Percentiles rank a stretch among this genome's conserved stretches.
Conservation (phyloP, 441 rosid species). For the Adansonia rubrostipa region DNA sequence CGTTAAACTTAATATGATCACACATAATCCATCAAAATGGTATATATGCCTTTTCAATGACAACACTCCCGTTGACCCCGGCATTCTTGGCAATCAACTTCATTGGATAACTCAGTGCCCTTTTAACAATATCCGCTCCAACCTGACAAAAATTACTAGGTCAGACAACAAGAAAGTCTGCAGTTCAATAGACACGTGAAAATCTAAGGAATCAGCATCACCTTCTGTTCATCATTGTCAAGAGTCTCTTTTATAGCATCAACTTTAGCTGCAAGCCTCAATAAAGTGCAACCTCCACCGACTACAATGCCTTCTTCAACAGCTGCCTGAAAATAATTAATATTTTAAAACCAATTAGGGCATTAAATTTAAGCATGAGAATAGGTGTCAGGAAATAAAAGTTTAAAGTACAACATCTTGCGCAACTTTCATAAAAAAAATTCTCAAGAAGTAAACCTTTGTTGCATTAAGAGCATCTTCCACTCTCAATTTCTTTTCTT, state of each 20-base stretch:
- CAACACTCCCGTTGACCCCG: no score
- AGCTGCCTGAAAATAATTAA: background rate
- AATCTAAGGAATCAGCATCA: slow-evolving; percentile 21
- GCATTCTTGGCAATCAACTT: no score
- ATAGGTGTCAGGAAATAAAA: background rate
- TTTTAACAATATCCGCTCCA: no score
- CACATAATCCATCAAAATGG: slow-evolving; percentile 16
- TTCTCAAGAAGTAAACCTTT: slow-evolving; percentile 26
- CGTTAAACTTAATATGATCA: background rate
- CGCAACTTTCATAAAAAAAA: background rate
- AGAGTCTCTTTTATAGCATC: no score
- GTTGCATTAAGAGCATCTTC: slow-evolving; percentile 50
- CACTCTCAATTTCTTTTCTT: slow-evolving; percentile 68
- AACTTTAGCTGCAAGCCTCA: no score
- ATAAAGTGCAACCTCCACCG: no score
- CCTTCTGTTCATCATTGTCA: no score
- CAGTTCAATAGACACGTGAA: background rate
- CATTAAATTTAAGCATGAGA: background rate
- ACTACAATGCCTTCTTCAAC: no score
- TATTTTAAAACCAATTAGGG: background rate
- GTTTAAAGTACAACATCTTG: slow-evolving; percentile 3
- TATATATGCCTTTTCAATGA: slow-evolving; percentile 71
- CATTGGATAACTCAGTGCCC: no score
- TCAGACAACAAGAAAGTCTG: background rate
- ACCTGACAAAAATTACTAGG: background rate